Evolutionary conservation across 495 filamentous ascomycete genomes (phyloP).

Genomic region (Glarea lozoyensis): DNA sequence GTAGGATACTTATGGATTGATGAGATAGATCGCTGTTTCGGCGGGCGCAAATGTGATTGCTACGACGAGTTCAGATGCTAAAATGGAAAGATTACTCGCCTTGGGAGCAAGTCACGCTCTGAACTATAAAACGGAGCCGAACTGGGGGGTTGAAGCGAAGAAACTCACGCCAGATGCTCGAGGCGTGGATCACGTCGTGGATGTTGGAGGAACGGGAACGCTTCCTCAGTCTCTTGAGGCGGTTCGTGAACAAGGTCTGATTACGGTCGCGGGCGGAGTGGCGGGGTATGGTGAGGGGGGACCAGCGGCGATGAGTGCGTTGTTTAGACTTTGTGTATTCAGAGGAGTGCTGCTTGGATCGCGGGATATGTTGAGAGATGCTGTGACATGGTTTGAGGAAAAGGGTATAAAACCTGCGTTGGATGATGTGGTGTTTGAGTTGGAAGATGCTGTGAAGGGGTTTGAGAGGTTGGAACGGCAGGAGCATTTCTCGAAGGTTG

Average conservation of each 20-base stretch:
- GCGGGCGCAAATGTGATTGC: conserved; percentile 11
- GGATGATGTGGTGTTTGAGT: conserved; percentile 15
- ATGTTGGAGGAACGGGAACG: conserved; percentile 7
- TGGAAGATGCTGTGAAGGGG: conserved; percentile 10
- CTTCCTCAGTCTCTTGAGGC: conserved; percentile 6
- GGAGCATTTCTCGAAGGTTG: conserved; percentile 18
- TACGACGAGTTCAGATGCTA: conserved; percentile 11
- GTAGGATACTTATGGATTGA: too few species aligned
- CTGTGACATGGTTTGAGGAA: conserved; percentile 13
- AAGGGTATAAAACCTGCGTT: conserved; percentile 12
- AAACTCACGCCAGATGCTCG: conserved; percentile 8
- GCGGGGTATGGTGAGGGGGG: not conserved
- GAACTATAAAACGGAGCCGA: conserved; percentile 9
- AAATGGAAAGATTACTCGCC: conserved; percentile 3
- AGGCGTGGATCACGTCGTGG: conserved; percentile 13
- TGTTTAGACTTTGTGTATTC: conserved; percentile 13
- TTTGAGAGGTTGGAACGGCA: conserved; percentile 8
- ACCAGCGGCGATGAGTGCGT: conserved; percentile 4
- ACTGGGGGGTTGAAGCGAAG: conserved; percentile 7
- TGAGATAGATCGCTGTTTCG: conserved; percentile 2
- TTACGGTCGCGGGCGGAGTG: conserved; percentile 1
- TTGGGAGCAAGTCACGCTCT: conserved; percentile 12
- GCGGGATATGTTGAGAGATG: conserved; percentile 9
- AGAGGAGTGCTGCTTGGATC: conserved; percentile 6
- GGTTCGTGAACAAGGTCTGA: not conserved